Conservation (phyloP, 768 basidiomycete species). For the Cantharellus cinnabarinus region DNA sequence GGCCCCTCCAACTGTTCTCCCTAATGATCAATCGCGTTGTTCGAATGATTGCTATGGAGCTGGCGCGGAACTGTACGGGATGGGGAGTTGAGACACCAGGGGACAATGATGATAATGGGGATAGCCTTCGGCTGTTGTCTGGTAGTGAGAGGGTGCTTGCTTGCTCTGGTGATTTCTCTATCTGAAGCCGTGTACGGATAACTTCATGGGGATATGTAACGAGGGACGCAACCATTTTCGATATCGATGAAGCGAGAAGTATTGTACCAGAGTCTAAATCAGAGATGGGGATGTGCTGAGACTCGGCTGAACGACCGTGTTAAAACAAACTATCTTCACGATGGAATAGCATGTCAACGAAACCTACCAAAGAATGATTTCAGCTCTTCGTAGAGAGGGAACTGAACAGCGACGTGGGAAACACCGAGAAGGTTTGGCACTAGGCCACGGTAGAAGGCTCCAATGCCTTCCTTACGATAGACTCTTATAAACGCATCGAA, state of each 20-base stretch:
- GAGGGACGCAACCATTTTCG: conserved; percentile 91
- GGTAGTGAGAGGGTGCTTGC: not conserved
- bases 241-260: conserved; percentile 73
- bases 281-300: conserved; percentile 2
- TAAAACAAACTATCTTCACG: not conserved
- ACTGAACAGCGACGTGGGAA: conserved; percentile 88
- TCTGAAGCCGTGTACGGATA: conserved; percentile 91
- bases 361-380: conserved; percentile 71
- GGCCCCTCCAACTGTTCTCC: conserved; percentile 72
- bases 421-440: conserved; percentile 88
- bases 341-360: conserved; percentile 1
- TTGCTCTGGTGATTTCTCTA: conserved; percentile 16
- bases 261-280: conserved; percentile 39
- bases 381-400: conserved; percentile 86
- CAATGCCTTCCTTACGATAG: conserved; percentile 67
- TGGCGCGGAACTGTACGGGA: not conserved
- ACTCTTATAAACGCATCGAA: conserved; percentile 78
- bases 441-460: conserved; percentile 87
- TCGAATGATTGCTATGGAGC: conserved; percentile 40
- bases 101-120: conserved; percentile 14
- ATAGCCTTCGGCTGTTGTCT: not conserved
- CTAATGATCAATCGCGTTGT: conserved; percentile 51
- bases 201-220: conserved; percentile 98
- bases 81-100: not conserved
- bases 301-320: conserved; percentile 1